Percentiles rank a stretch among this genome's conserved stretches.
Evolutionary conservation across 2,329 filamentous ascomycete species (phyloP).

Genomic region (Stagonosporopsis tanaceti): DNA sequence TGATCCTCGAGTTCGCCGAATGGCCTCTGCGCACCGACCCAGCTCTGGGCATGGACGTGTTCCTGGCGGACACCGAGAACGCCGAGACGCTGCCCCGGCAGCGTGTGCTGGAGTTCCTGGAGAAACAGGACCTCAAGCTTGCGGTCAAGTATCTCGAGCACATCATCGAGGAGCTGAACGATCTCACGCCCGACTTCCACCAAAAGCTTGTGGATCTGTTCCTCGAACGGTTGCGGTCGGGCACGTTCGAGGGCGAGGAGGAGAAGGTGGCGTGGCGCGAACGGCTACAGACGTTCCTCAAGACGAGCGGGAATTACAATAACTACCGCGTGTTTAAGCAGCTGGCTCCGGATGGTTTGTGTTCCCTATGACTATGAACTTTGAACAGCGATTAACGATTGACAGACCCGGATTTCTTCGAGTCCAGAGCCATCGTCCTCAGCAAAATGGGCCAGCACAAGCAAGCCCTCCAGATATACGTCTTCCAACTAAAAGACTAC

Average conservation of each 20-base stretch:
- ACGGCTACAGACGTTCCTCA: slow-evolving; percentile 77
- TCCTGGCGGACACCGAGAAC: slow-evolving; percentile 91
- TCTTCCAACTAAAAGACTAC: slow-evolving; percentile 90
- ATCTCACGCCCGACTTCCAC: slow-evolving; percentile 85
- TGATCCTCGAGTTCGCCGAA: slow-evolving; percentile 88
- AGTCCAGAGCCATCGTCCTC: slow-evolving; percentile 87
- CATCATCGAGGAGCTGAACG: slow-evolving; percentile 85
- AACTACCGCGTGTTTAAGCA: slow-evolving; percentile 77
- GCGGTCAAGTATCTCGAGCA: slow-evolving; percentile 89
- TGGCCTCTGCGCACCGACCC: slow-evolving; percentile 83
- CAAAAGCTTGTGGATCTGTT: slow-evolving; percentile 81
- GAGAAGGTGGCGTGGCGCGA: slow-evolving; percentile 61
- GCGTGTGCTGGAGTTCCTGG: slow-evolving; percentile 76
- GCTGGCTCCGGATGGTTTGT: slow-evolving; percentile 79
- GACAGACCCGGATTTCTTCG: slow-evolving; percentile 82
- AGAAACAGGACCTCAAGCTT: slow-evolving; percentile 71
- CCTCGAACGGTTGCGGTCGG: slow-evolving; percentile 61
- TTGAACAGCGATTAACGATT: slow-evolving; percentile 6
- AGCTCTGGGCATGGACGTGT: slow-evolving; percentile 86
- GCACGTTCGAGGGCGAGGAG: slow-evolving; percentile 44
- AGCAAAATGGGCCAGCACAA: slow-evolving; percentile 96
- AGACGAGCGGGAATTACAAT: slow-evolving; percentile 80
- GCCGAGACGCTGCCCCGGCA: slow-evolving; percentile 86
- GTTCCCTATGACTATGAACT: background rate
- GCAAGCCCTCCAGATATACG: slow-evolving; percentile 95